These are phyloP conservation scores for Ceratobasidium sp. DNA, from an alignment of 1,284 basidiomycete genomes.

Conservation along the genomic window DNA sequence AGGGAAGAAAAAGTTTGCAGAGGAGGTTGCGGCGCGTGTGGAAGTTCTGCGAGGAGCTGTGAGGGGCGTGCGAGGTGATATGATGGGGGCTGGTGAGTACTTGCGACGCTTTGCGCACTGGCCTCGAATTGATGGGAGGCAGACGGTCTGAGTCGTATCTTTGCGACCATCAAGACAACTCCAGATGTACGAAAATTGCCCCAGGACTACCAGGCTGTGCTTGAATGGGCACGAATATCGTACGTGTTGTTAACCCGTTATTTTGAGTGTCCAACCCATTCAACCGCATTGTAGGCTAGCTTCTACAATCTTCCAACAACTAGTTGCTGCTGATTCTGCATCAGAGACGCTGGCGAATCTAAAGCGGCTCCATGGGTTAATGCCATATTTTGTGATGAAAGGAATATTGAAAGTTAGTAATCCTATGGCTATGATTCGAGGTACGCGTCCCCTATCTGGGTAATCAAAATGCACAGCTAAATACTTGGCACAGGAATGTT, in stretches of 20 bases:
- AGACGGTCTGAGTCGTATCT: conserved; percentile 91
- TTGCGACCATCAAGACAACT: conserved; percentile 88
- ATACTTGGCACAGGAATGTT: conserved; percentile 67
- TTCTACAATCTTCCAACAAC: conserved; percentile 95
- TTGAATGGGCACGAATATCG: conserved; percentile 99
- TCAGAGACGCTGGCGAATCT: conserved; percentile 90
- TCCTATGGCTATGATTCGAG: conserved; percentile 95
- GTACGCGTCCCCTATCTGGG: conserved; percentile 53
- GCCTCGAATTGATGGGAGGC: conserved; percentile 47
- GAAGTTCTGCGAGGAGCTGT: conserved; percentile 89
- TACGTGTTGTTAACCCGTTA: conserved; percentile 59
- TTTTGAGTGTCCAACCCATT: conserved; percentile 28
- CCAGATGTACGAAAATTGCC: conserved; percentile 85
- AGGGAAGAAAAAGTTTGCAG: conserved; percentile 86
- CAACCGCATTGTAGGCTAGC: conserved; percentile 73
- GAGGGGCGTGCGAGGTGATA: conserved; percentile 90
- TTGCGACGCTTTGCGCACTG: conserved; percentile 36
- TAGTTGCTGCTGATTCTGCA: conserved; percentile 92
- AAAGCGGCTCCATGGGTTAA: conserved; percentile 94
- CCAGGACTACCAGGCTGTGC: conserved; percentile 85
- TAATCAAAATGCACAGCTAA: background rate
- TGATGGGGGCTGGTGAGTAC: conserved; percentile 80
- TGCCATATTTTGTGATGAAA: conserved; percentile 98
- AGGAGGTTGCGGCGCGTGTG: conserved; percentile 88
- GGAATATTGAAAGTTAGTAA: conserved; percentile 94